phyloP scores from a whole-genome alignment of 306 rosid species.

The Cucumis melo region DNA sequence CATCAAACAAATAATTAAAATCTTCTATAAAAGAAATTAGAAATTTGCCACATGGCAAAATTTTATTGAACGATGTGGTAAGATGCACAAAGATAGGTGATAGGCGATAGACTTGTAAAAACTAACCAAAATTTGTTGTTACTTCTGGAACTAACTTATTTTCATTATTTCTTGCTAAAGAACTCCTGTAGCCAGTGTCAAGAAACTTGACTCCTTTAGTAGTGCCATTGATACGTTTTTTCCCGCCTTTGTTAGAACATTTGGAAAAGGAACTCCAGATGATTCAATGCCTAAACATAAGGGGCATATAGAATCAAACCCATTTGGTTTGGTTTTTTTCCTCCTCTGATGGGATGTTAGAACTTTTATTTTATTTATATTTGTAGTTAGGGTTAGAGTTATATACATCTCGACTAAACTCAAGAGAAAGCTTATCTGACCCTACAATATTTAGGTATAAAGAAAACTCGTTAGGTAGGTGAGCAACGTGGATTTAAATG shows the following conservation, averaged over 20 bases:
- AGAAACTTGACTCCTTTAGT: neutral
- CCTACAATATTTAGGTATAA: too few relatives aligned
- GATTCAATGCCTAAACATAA: neutral
- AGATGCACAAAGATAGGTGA: too few relatives aligned
- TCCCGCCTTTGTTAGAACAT: neutral
- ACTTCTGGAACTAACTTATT: neutral
- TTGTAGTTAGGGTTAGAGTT: too few relatives aligned
- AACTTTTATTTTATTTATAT: too few relatives aligned
- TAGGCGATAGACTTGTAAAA: neutral
- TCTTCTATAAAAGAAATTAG: too few relatives aligned
- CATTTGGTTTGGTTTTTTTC: neutral
- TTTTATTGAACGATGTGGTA: too few relatives aligned
- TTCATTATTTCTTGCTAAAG: neutral
- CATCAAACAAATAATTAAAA: too few relatives aligned
- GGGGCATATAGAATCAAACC: neutral
- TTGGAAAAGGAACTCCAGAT: neutral
- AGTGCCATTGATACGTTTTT: neutral
- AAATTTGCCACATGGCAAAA: too few relatives aligned
- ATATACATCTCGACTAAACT: too few relatives aligned
- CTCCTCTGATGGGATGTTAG: neutral
- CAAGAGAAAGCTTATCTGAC: too few relatives aligned
- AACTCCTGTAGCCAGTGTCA: neutral
- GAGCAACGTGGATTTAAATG: too few relatives aligned
- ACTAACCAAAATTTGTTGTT: neutral
- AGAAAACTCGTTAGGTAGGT: too few relatives aligned